Evolutionary conservation across 306 rosid genomes (phyloP).

Genomic region (Benincasa hispida): DNA sequence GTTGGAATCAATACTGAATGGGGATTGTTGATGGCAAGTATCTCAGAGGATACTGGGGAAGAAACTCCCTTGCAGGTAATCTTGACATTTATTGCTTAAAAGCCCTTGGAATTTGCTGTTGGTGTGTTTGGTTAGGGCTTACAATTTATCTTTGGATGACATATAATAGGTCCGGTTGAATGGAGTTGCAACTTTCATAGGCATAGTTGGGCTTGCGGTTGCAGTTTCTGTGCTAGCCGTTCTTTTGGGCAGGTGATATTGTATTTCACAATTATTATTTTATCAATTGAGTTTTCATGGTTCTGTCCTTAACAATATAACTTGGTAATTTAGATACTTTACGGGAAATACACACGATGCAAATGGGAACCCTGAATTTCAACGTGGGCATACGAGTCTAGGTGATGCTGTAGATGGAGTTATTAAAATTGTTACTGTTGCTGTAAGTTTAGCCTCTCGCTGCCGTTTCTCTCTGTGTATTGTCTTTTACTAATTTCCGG

Average conservation of each 20-base stretch:
- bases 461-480: not conserved
- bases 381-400: slow-evolving; percentile 37
- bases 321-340: slow-evolving; percentile 54
- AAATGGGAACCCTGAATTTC: slow-evolving; percentile 35
- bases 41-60: slow-evolving; percentile 92
- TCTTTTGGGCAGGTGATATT: slow-evolving; percentile 66
- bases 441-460: slow-evolving; percentile 49
- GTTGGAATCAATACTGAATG: slow-evolving; percentile 99
- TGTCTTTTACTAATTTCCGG: slow-evolving; percentile 11
- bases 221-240: slow-evolving; percentile 68
- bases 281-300: not conserved
- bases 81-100: slow-evolving; percentile 12
- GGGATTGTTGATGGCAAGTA: slow-evolving; percentile 99
- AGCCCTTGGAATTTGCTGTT: not conserved
- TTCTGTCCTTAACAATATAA: slow-evolving; percentile 9
- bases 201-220: slow-evolving; percentile 85
- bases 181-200: slow-evolving; percentile 95
- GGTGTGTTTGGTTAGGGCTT: not conserved
- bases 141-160: slow-evolving; percentile 14
- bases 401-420: slow-evolving; percentile 46
- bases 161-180: slow-evolving; percentile 82
- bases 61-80: slow-evolving; percentile 96
- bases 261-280: not conserved
- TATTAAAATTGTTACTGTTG: slow-evolving; percentile 78
- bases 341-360: slow-evolving; percentile 43